phyloP scores from a whole-genome alignment of 106 monocot species.

The Dioscorea dumetorum region DNA sequence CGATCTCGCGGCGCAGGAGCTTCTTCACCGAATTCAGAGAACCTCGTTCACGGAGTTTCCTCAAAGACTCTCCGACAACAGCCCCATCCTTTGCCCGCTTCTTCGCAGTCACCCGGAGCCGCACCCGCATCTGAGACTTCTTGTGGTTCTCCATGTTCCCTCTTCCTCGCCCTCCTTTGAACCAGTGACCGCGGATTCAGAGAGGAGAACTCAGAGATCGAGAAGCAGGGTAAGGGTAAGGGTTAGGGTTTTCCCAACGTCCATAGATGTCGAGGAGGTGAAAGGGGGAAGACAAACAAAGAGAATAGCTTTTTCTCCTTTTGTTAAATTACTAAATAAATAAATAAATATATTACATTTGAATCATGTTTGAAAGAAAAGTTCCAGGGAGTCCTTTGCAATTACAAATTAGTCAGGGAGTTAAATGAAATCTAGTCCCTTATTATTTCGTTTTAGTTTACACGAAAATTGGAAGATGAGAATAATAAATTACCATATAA shows the following conservation, averaged over 20 bases:
- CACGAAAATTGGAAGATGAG: too few species aligned
- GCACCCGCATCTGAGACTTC: slow-evolving; percentile 22
- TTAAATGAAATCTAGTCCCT: too few species aligned
- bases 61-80: slow-evolving; percentile 7
- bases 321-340: too few species aligned
- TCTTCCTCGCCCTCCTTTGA: background rate
- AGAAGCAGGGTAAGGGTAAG: background rate
- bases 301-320: too few species aligned
- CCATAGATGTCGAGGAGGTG: background rate
- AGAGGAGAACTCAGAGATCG: background rate
- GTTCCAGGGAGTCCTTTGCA: too few species aligned
- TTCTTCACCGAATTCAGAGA: slow-evolving; percentile 23
- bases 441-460: too few species aligned
- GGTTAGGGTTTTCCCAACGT: slow-evolving; percentile 2
- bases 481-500: too few species aligned
- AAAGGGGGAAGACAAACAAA: background rate
- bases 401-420: too few species aligned
- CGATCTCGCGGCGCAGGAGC: slow-evolving; percentile 37
- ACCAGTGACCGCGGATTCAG: background rate
- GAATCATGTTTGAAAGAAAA: too few species aligned
- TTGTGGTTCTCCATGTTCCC: slow-evolving; percentile 17
- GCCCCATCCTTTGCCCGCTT: slow-evolving; percentile 10
- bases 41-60: slow-evolving; percentile 3
- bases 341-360: too few species aligned
- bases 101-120: slow-evolving; percentile 24